Evolutionary conservation across 163 green algal species (phyloP).

Genomic region (Scenedesmus sp.): DNA sequence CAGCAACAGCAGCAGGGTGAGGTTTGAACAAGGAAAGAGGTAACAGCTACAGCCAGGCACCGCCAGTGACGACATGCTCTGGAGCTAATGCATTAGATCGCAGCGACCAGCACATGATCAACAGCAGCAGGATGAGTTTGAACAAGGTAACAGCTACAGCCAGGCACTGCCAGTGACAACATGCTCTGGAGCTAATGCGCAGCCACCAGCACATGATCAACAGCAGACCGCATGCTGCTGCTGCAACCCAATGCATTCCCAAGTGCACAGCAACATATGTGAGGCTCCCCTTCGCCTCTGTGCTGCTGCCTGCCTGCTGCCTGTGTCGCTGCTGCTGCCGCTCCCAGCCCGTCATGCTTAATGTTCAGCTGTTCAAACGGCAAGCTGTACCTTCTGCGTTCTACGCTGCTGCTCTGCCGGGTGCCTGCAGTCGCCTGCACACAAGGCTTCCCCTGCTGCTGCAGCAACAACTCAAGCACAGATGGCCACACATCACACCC

Average conservation of each 20-base stretch:
- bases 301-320: not conserved
- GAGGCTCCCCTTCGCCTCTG: not conserved
- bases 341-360: too few relatives aligned
- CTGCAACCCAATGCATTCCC: too few relatives aligned
- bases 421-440: not conserved
- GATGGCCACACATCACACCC: constrained; percentile 6
- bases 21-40: not conserved
- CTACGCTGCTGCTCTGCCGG: not conserved
- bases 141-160: not conserved
- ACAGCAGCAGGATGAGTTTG: not conserved
- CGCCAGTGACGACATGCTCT: not conserved
- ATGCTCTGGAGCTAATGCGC: not conserved
- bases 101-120: not conserved
- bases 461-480: not conserved
- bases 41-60: not conserved
- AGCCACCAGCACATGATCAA: not conserved
- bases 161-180: not conserved
- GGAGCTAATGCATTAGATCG: too few relatives aligned
- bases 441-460: too few relatives aligned
- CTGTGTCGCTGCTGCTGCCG: too few relatives aligned
- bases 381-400: too few relatives aligned
- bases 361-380: too few relatives aligned
- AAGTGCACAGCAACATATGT: not conserved
- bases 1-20: not conserved
- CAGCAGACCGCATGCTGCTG: not conserved